These are phyloP conservation scores for Piper longum DNA, from an alignment of 164 flowering plant species.

Conservation along the genomic window DNA sequence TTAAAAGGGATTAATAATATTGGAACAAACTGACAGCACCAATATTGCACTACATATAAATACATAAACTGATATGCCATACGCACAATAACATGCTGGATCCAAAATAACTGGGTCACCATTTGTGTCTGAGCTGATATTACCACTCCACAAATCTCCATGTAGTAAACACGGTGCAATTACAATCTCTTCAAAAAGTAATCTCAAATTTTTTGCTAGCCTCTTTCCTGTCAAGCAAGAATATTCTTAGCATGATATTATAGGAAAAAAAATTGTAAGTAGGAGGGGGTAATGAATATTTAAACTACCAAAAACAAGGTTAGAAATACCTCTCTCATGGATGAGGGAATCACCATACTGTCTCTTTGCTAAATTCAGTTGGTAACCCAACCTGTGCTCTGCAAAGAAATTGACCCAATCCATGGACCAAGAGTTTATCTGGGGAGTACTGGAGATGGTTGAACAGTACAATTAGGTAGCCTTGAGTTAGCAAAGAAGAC, in stretches of 20 bases:
- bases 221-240: constrained; percentile 45
- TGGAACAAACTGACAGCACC: no score
- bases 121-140: constrained; percentile 63
- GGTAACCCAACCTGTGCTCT: constrained; percentile 87
- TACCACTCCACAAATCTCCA: constrained; percentile 99
- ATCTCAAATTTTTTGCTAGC: constrained; percentile 54
- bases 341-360: constrained; percentile 70
- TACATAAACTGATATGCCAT: background rate
- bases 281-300: no score
- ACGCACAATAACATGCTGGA: constrained; percentile 98
- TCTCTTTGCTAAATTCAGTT: constrained; percentile 55
- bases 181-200: constrained; percentile 58
- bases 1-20: no score
- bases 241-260: background rate
- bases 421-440: constrained; percentile 81
- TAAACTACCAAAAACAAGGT: background rate
- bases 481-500: background rate
- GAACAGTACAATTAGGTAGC: background rate
- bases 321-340: constrained; percentile 65
- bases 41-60: no score
- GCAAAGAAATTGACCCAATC: constrained; percentile 82
- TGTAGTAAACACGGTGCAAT: constrained; percentile 90
- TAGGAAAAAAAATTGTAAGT: no score
- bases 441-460: constrained; percentile 58
- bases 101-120: constrained; percentile 95